A percentile compares a stretch with the other conserved stretches of the same genome.
These are phyloP conservation scores for Beverwykella pulmonaria DNA, from an alignment of 495 filamentous ascomycete genomes.

Conservation along the genomic window DNA sequence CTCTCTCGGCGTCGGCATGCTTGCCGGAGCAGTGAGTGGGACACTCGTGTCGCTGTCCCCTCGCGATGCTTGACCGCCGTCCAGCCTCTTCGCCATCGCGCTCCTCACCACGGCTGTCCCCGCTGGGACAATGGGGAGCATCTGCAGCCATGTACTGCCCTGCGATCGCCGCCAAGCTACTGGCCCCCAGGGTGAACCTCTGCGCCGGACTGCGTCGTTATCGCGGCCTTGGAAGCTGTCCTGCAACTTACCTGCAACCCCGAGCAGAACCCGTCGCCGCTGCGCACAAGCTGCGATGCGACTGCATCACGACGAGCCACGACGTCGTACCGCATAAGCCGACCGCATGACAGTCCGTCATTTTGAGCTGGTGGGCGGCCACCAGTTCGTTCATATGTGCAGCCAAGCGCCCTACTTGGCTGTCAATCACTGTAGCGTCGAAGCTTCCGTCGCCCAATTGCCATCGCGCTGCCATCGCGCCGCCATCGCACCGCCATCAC, in stretches of 20 bases:
- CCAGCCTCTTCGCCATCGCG: neutral
- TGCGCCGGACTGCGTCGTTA: slow-evolving; percentile 2
- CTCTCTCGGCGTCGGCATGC: too few relatives aligned
- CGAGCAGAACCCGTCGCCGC: neutral
- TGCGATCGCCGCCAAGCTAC: slow-evolving; percentile 2
- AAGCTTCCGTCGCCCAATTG: slow-evolving; percentile 23
- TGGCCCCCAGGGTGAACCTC: slow-evolving; percentile 12
- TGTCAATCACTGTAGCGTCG: slow-evolving; percentile 32
- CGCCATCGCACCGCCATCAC: neutral
- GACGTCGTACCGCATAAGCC: slow-evolving; percentile 17
- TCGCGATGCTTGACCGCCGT: slow-evolving; percentile 14
- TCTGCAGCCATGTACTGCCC: neutral
- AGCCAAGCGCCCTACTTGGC: slow-evolving; percentile 18
- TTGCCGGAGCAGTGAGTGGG: too few relatives aligned
- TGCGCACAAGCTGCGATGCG: slow-evolving; percentile 22
- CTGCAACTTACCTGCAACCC: slow-evolving; percentile 7
- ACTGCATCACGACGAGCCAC: slow-evolving; percentile 10
- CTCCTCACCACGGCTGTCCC: neutral
- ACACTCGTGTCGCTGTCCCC: too few relatives aligned
- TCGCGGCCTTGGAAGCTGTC: slow-evolving; percentile 4
- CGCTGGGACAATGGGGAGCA: slow-evolving; percentile 1
- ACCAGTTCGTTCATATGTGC: slow-evolving; percentile 1
- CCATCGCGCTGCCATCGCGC: neutral
- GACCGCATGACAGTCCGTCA: slow-evolving; percentile 27
- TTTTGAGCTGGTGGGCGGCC: slow-evolving; percentile 1